Conservation (phyloP, 2,329 filamentous ascomycete species). For the Eutypella sp. region DNA sequence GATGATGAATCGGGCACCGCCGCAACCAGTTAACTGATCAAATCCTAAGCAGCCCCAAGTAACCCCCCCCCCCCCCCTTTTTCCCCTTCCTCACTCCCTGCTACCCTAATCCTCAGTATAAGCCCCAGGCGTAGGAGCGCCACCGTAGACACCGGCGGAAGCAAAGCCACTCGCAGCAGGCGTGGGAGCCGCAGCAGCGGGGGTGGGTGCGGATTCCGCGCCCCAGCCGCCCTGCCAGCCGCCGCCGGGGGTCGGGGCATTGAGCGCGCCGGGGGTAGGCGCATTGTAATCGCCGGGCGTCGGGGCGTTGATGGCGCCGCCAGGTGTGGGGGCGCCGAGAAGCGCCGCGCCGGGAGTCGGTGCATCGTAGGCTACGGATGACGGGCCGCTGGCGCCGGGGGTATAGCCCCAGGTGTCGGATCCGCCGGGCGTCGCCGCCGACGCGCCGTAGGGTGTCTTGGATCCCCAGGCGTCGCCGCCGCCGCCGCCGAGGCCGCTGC, state of each 20-base stretch:
- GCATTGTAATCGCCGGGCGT: constrained; percentile 67
- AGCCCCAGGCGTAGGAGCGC: constrained; percentile 26
- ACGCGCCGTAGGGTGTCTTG: constrained; percentile 70
- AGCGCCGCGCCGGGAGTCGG: constrained; percentile 59
- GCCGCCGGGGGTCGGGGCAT: constrained; percentile 65
- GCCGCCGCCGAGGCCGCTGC: constrained; percentile 52
- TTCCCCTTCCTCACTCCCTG: constrained; percentile 26
- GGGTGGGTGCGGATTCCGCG: constrained; percentile 61
- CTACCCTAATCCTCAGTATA: too few species aligned
- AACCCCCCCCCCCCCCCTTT: constrained; percentile 24
- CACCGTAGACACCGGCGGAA: constrained; percentile 45
- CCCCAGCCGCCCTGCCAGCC: constrained; percentile 57
- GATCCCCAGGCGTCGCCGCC: constrained; percentile 61
- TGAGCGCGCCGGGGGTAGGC: constrained; percentile 55
- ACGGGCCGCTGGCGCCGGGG: constrained; percentile 41
- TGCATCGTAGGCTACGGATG: constrained; percentile 58
- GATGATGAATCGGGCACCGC: too few species aligned
- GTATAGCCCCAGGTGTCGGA: constrained; percentile 58
- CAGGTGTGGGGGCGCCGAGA: constrained; percentile 55
- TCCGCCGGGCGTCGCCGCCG: constrained; percentile 54
- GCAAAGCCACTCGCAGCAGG: constrained; percentile 58
- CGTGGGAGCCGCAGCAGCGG: constrained; percentile 61
- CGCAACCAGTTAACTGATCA: too few species aligned
- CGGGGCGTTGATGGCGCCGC: constrained; percentile 61
- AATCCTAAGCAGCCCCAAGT: constrained; percentile 1